Conservation (phyloP, 345 rosid species). For the Toxicodendron radicans region DNA sequence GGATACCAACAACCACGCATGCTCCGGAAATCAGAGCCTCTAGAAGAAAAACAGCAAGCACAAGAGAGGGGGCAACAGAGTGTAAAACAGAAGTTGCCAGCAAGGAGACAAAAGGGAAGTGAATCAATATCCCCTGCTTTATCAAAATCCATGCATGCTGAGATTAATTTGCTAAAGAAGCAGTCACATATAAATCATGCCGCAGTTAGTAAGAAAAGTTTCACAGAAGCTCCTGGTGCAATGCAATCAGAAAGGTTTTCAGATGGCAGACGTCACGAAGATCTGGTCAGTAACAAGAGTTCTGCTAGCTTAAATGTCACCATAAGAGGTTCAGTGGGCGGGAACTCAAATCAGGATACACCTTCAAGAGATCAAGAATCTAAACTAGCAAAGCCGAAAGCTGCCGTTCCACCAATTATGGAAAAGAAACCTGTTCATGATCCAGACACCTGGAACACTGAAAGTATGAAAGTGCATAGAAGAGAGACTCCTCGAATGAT, state of each 20-base stretch:
- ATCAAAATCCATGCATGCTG: slow-evolving; percentile 26
- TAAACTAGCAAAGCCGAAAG: slow-evolving; percentile 24
- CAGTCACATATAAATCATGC: slow-evolving; percentile 30
- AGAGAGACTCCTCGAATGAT: slow-evolving; percentile 35
- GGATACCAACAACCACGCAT: slow-evolving; percentile 27
- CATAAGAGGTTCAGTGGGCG: slow-evolving; percentile 24
- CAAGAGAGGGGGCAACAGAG: slow-evolving; percentile 31
- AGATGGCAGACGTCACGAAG: slow-evolving; percentile 22
- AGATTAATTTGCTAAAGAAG: slow-evolving; percentile 35
- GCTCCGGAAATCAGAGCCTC: slow-evolving; percentile 29
- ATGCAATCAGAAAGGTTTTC: slow-evolving; percentile 25
- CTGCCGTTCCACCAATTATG: slow-evolving; percentile 6
- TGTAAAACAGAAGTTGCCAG: slow-evolving; percentile 36
- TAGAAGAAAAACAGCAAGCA: slow-evolving; percentile 25
- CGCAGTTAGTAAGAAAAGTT: slow-evolving; percentile 34
- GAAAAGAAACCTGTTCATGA: slow-evolving; percentile 33
- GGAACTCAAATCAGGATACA: slow-evolving; percentile 19
- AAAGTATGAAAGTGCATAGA: slow-evolving; percentile 27
- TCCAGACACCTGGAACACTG: slow-evolving; percentile 28
- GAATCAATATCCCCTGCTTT: slow-evolving; percentile 23
- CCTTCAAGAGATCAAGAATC: slow-evolving; percentile 24
- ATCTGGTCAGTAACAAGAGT: slow-evolving; percentile 20
- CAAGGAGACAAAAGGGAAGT: slow-evolving; percentile 32
- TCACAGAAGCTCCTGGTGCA: slow-evolving; percentile 26
- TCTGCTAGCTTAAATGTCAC: slow-evolving; percentile 13